phyloP scores from a whole-genome alignment of 2,329 filamentous ascomycete species.

The Didymella keratinophila region DNA sequence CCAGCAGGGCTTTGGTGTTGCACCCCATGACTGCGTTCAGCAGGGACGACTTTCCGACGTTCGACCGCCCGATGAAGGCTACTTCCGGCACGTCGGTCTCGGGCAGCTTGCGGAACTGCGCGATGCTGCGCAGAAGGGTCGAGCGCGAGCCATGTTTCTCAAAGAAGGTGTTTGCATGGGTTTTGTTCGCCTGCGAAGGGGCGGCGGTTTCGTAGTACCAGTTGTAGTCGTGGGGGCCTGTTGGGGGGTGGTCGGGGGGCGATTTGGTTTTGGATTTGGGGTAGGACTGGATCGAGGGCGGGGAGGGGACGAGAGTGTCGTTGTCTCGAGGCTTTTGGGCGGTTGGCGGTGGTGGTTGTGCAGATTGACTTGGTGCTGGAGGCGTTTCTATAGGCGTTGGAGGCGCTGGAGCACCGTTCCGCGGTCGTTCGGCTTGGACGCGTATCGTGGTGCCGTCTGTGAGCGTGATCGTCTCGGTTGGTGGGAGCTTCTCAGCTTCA shows the following conservation, averaged over 20 bases:
- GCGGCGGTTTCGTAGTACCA: conserved; percentile 47
- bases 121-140: conserved; percentile 66
- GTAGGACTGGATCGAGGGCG: conserved; percentile 21
- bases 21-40: conserved; percentile 66
- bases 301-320: conserved; percentile 26
- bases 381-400: not conserved
- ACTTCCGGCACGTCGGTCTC: conserved; percentile 65
- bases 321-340: not conserved
- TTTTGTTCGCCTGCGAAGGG: conserved; percentile 47
- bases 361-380: not conserved
- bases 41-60: conserved; percentile 73
- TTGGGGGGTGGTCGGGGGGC: conserved; percentile 16
- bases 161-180: conserved; percentile 57
- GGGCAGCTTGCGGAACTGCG: conserved; percentile 67
- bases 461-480: conserved; percentile 13
- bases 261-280: conserved; percentile 3
- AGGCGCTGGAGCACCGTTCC: not conserved
- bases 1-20: conserved; percentile 54
- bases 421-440: conserved; percentile 8
- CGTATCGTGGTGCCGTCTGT: conserved; percentile 18
- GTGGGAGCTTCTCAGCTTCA: conserved; percentile 1
- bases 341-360: not conserved
- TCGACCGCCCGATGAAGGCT: conserved; percentile 72
- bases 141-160: conserved; percentile 47
- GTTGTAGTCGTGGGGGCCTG: conserved; percentile 30